A percentile compares a stretch with the other conserved stretches of the same genome.
These are phyloP conservation scores for Narthecium ossifragum DNA, from an alignment of 106 monocot genomes.

Conservation along the genomic window DNA sequence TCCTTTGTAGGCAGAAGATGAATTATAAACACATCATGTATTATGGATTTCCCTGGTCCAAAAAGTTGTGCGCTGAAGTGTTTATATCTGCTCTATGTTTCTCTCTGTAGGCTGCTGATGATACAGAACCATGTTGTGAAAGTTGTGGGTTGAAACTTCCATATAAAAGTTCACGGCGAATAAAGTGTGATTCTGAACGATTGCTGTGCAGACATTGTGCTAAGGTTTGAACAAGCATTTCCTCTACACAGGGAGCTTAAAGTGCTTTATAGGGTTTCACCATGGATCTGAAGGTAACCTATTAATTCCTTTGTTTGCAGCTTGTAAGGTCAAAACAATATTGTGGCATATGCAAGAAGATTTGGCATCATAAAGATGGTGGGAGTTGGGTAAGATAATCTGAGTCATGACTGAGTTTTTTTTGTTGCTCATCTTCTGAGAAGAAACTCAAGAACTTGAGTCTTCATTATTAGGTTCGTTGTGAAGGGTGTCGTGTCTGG, in stretches of 20 bases:
- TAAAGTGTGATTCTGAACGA: conserved; percentile 39
- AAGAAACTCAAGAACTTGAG: neutral
- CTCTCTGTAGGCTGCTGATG: conserved; percentile 26
- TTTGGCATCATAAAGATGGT: conserved; percentile 72
- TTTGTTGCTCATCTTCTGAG: neutral
- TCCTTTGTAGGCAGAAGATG: too few relatives aligned
- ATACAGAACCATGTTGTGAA: conserved; percentile 41
- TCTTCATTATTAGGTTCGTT: conserved; percentile 46
- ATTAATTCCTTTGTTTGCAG: conserved; percentile 28
- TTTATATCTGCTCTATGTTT: neutral
- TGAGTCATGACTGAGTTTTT: neutral
- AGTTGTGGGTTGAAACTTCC: conserved; percentile 60
- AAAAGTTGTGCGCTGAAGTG: neutral
- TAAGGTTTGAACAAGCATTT: conserved; percentile 37
- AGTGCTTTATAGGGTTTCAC: neutral
- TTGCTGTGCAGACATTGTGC: conserved; percentile 64
- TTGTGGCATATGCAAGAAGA: conserved; percentile 90
- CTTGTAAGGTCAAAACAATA: conserved; percentile 68
- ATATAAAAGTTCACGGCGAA: conserved; percentile 49
- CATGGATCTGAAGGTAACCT: neutral
- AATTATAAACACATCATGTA: too few relatives aligned
- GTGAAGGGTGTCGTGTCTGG: conserved; percentile 87
- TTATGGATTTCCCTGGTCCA: too few relatives aligned
- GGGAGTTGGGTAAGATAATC: conserved; percentile 65
- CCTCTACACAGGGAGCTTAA: neutral